Evolutionary conservation across 306 rosid species (phyloP).

Genomic region (Cucumis hystrix): DNA sequence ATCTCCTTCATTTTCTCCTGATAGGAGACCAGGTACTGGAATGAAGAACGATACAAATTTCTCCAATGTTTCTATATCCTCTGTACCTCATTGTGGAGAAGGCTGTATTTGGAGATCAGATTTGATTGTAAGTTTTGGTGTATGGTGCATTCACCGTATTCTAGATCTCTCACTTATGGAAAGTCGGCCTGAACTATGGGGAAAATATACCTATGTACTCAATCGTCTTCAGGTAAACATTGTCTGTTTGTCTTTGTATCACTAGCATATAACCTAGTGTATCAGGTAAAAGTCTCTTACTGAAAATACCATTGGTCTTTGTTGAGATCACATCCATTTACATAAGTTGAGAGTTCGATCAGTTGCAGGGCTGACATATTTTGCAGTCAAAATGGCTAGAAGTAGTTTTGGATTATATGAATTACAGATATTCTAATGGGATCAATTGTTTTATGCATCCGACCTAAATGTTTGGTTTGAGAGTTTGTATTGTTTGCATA

Average conservation of each 20-base stretch:
- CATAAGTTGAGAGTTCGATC: background rate
- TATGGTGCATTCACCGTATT: conserved; percentile 94
- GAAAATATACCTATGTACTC: conserved; percentile 83
- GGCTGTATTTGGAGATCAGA: conserved; percentile 84
- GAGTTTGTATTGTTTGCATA: background rate
- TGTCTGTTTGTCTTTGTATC: background rate
- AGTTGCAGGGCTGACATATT: background rate
- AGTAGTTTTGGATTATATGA: background rate
- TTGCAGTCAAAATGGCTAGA: background rate
- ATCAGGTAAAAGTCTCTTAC: background rate
- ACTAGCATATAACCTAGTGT: background rate
- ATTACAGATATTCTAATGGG: background rate
- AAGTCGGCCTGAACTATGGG: conserved; percentile 99
- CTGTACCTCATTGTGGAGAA: conserved; percentile 82
- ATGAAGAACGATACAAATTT: conserved; percentile 30
- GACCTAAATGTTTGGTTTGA: too few species aligned
- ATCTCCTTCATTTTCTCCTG: conserved; percentile 35
- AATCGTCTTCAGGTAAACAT: conserved; percentile 87
- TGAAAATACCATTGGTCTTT: background rate
- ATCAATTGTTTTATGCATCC: background rate
- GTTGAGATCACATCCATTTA: background rate
- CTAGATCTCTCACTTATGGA: conserved; percentile 86
- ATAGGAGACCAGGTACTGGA: conserved; percentile 31
- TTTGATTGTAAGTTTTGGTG: conserved; percentile 80
- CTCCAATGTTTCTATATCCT: conserved; percentile 27